phyloP scores from a whole-genome alignment of 108 stramenopile species.

The Cyclotella sp. region DNA sequence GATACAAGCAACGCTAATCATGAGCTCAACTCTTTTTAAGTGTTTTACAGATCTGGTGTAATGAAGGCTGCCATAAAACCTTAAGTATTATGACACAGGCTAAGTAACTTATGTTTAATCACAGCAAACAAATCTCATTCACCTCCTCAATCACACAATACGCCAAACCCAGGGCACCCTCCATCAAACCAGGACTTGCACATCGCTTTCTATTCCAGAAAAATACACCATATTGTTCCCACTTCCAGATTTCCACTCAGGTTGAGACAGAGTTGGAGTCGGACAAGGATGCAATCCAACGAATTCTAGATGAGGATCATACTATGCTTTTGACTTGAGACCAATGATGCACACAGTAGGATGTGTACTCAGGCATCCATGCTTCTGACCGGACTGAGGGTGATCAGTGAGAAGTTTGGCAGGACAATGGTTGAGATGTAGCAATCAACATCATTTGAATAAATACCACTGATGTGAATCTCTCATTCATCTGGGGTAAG shows the following conservation, averaged over 20 bases:
- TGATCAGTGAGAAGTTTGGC: neutral
- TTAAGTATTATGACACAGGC: too few species aligned
- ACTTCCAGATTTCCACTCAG: slow-evolving; percentile 51
- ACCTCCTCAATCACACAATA: slow-evolving; percentile 45
- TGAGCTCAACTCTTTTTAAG: too few species aligned
- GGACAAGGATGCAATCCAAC: slow-evolving; percentile 64
- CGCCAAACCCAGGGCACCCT: slow-evolving; percentile 66
- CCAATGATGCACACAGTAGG: slow-evolving; percentile 47
- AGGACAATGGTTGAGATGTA: slow-evolving; percentile 21
- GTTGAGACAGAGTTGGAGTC: slow-evolving; percentile 32
- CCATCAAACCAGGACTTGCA: slow-evolving; percentile 70
- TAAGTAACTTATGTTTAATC: too few species aligned
- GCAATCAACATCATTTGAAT: slow-evolving; percentile 27
- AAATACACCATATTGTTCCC: slow-evolving; percentile 48
- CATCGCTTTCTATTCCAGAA: slow-evolving; percentile 68
- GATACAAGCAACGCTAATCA: too few species aligned
- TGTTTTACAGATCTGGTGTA: too few species aligned
- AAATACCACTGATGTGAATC: slow-evolving; percentile 30
- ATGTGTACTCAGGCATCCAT: slow-evolving; percentile 6
- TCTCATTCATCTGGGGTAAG: slow-evolving; percentile 29
- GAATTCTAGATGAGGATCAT: slow-evolving; percentile 40
- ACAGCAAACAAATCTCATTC: neutral
- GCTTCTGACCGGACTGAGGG: too few species aligned
- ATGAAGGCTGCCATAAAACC: too few species aligned
- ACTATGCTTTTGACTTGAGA: slow-evolving; percentile 58